Evolutionary conservation across 1,284 basidiomycete species (phyloP).

Genomic region (Pseudozyma sp.): DNA sequence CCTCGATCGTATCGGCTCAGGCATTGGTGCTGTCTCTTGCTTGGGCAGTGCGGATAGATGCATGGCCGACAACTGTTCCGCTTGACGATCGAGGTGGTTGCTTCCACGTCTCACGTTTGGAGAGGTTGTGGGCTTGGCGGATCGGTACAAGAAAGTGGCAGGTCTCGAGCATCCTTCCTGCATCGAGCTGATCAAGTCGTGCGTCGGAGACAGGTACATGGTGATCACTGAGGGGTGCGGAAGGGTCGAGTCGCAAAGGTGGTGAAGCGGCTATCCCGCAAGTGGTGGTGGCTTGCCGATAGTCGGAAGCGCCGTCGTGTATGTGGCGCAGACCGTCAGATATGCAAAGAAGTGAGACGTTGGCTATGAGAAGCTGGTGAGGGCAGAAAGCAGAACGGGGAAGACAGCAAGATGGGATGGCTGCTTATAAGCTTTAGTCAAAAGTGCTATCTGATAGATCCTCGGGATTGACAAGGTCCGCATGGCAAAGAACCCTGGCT

Average conservation of each 20-base stretch:
- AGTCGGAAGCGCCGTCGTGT: no score
- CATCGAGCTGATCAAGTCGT: constrained; percentile 23
- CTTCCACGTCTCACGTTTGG: background rate
- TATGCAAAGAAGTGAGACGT: no score
- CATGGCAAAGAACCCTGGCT: no score
- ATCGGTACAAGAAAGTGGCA: constrained; percentile 1
- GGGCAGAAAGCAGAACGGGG: background rate
- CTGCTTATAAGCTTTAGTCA: background rate
- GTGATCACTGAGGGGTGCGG: background rate
- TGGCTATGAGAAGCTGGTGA: background rate
- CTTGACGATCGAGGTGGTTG: background rate
- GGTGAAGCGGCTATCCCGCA: background rate
- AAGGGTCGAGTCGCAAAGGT: background rate
- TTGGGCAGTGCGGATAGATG: background rate
- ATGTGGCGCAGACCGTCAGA: no score
- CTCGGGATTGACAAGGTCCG: no score
- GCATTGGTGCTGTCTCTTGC: background rate
- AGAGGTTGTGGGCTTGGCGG: background rate
- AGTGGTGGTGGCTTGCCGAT: no score
- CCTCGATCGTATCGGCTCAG: background rate
- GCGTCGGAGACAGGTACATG: constrained; percentile 34
- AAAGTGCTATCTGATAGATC: no score
- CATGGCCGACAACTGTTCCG: background rate
- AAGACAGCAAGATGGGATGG: background rate
- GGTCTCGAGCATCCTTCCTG: constrained; percentile 24